These are phyloP conservation scores for Phytophthora citricola DNA, from an alignment of 352 stramenopile genomes.

Conservation along the genomic window DNA sequence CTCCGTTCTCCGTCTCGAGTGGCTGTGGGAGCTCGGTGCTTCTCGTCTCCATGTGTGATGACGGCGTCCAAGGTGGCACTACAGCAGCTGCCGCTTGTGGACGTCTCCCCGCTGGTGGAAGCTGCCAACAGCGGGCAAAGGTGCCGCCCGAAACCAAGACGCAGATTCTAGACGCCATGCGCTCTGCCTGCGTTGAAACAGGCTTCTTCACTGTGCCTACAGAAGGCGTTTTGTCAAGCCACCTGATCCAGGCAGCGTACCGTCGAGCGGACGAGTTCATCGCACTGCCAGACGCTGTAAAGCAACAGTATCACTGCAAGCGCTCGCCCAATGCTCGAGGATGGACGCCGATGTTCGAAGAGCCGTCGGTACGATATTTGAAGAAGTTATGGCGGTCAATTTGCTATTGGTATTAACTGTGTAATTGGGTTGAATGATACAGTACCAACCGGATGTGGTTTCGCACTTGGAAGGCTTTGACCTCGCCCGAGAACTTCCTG, in stretches of 20 bases:
- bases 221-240: constrained; percentile 52
- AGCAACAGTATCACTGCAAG: constrained; percentile 83
- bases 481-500: constrained; percentile 62
- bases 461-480: constrained; percentile 83
- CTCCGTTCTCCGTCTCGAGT: neutral
- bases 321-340: constrained; percentile 73
- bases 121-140: constrained; percentile 10
- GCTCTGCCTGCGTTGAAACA: constrained; percentile 56
- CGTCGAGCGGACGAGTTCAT: constrained; percentile 73
- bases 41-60: constrained; percentile 47
- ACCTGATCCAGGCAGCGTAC: constrained; percentile 69
- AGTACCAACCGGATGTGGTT: constrained; percentile 84
- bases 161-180: constrained; percentile 64
- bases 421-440: neutral
- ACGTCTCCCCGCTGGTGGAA: constrained; percentile 67
- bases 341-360: constrained; percentile 87
- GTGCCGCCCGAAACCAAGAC: constrained; percentile 39
- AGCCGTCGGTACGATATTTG: constrained; percentile 63
- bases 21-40: constrained; percentile 8
- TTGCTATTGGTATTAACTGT: neutral
- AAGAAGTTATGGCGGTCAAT: neutral
- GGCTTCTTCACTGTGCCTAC: constrained; percentile 87
- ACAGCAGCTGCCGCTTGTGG: constrained; percentile 67
- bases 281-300: constrained; percentile 61
- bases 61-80: constrained; percentile 55